Evolutionary conservation across 352 stramenopile species (phyloP).

Genomic region (Phytophthora pistaciae): DNA sequence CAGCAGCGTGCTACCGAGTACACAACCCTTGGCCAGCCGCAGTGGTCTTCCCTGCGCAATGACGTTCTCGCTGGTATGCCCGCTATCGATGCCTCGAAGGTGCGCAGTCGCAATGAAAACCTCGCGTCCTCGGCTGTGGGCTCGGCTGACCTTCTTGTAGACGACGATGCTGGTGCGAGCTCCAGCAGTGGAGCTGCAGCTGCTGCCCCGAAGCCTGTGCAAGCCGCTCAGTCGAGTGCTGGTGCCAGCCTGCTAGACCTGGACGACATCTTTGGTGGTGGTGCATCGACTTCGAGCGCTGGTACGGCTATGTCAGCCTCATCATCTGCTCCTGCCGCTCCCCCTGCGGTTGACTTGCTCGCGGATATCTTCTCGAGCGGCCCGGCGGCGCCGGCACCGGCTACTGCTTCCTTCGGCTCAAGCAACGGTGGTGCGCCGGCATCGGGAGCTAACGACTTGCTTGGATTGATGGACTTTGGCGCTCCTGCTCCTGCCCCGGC

Average conservation of each 20-base stretch:
- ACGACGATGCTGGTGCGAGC: slow-evolving; percentile 31
- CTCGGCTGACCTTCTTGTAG: slow-evolving; percentile 89
- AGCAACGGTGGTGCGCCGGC: slow-evolving; percentile 22
- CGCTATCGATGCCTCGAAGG: slow-evolving; percentile 91
- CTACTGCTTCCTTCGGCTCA: slow-evolving; percentile 22
- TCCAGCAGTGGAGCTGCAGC: slow-evolving; percentile 18
- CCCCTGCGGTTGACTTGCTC: slow-evolving; percentile 90
- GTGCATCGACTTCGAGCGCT: slow-evolving; percentile 37
- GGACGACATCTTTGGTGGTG: slow-evolving; percentile 95
- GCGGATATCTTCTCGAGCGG: slow-evolving; percentile 94
- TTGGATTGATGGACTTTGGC: slow-evolving; percentile 85
- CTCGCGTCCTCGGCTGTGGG: slow-evolving; percentile 41
- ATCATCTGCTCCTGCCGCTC: slow-evolving; percentile 34
- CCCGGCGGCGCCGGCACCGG: slow-evolving; percentile 33
- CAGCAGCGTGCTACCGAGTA: slow-evolving; percentile 98
- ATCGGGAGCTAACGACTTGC: slow-evolving; percentile 50
- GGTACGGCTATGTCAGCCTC: slow-evolving; percentile 29
- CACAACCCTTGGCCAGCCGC: slow-evolving; percentile 84
- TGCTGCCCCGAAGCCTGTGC: slow-evolving; percentile 29
- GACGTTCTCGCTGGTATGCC: slow-evolving; percentile 96
- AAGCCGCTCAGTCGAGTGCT: slow-evolving; percentile 33
- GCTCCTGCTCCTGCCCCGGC: slow-evolving; percentile 32
- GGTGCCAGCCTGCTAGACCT: slow-evolving; percentile 93
- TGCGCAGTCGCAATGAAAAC: slow-evolving; percentile 72
- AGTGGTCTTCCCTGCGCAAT: slow-evolving; percentile 74